Evolutionary conservation across 352 stramenopile species (phyloP), one percentile per base, ranked within the genome.

Genomic region (Pythium utonaiense): DNA sequence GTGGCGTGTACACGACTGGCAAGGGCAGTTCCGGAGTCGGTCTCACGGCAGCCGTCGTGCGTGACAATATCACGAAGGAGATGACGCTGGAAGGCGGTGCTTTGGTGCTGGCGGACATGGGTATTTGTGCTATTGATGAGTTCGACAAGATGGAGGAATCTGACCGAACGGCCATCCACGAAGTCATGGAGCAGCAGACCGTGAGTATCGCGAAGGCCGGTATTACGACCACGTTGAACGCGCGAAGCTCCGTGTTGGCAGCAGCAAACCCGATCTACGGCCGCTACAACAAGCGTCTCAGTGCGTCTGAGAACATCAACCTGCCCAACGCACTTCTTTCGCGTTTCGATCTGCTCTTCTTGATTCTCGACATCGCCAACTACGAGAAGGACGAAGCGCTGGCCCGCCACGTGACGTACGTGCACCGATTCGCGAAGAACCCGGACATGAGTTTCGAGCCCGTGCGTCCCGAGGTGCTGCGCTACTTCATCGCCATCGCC

Each of bases 141-240:
- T 98, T 98, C 41, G 94, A 98, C 70, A 98, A 98, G 74, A 99
- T 99, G 97, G 96, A 99, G 53, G 96, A 99, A 69, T 73, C 76
- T 2, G 97, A 99, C 69, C 89, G 97, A 50, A 99, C 97, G 3
- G 96, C 97, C 8, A 99, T 99, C 67, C 98, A 99, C 80, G 95
- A 98, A 77, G 97, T 99, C 6, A 99, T 99, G 97, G 98, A 99
- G 78, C 97, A 99, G 69, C 97, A 99, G 67, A 99, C 97, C 0
- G 96, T 99, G 27, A 96, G 86, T 65, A 98, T 99, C 62, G 97
- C 97, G 30, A 99, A 99, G 68, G 98, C 97, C 14, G 97, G 97
- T 21, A 99, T 99, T 66, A 98, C 98, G 0, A 99, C 97, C 8
- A 99, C 97, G 13, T 77, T 99, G 34, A 97, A 86, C 94, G 98